Percentiles rank a stretch among this genome's conserved stretches.
Conservation (phyloP, 495 filamentous ascomycete species). For the Umbilicaria muhlenbergii region DNA sequence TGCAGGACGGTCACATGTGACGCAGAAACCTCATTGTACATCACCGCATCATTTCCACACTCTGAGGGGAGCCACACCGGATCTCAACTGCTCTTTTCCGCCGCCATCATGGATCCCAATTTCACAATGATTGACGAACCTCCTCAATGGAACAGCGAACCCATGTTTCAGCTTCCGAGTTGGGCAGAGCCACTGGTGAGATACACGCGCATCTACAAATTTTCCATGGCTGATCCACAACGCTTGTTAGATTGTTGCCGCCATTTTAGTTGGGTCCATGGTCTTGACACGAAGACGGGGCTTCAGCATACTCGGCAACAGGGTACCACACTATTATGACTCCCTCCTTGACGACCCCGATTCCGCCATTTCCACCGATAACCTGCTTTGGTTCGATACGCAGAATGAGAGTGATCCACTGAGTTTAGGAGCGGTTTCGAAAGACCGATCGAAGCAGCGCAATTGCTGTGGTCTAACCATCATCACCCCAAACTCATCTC, state of each 20-base stretch:
- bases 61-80: too few species aligned
- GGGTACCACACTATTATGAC: conserved; percentile 17
- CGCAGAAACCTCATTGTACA: too few species aligned
- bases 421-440: conserved; percentile 15
- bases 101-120: conserved; percentile 7
- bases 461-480: conserved; percentile 29
- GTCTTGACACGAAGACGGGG: conserved; percentile 35
- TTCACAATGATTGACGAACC: conserved; percentile 13
- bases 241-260: conserved; percentile 33
- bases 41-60: too few species aligned
- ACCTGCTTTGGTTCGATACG: conserved; percentile 22
- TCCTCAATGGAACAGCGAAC: conserved; percentile 17
- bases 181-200: conserved; percentile 47
- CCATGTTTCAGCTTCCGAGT: conserved; percentile 17
- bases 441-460: conserved; percentile 30
- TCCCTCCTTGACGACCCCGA: conserved; percentile 22
- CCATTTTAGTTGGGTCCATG: conserved; percentile 42
- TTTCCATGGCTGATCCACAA: conserved; percentile 1
- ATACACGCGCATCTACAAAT: conserved; percentile 8
- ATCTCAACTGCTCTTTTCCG: too few species aligned
- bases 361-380: conserved; percentile 22
- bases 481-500: conserved; percentile 40
- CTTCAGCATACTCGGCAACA: conserved; percentile 26
- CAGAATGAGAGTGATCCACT: conserved; percentile 18
- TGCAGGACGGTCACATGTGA: too few species aligned